A percentile compares a stretch with the other conserved stretches of the same genome.
These are phyloP conservation scores for Pyrenula massariospora DNA, from an alignment of 495 filamentous ascomycete genomes.

Conservation along the genomic window DNA sequence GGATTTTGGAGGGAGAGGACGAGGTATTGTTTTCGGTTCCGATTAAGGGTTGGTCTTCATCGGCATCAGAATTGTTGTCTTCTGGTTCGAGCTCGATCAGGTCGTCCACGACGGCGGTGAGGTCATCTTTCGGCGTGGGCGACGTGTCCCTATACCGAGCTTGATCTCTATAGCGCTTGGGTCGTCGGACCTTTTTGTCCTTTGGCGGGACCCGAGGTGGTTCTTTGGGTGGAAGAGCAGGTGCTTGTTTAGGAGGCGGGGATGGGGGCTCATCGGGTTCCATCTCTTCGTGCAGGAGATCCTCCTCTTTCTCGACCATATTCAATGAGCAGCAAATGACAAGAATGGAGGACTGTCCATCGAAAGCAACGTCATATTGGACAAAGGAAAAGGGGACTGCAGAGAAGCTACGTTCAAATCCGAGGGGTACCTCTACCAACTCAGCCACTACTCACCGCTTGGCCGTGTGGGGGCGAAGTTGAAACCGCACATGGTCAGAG, in stretches of 20 bases:
- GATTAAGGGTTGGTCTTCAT: neutral
- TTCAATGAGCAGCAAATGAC: neutral
- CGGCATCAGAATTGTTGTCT: neutral
- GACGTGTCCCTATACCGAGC: neutral
- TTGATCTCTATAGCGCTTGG: neutral
- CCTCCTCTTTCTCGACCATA: neutral
- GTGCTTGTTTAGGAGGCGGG: neutral
- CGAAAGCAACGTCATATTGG: neutral
- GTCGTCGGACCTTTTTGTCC: neutral
- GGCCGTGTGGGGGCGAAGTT: neutral
- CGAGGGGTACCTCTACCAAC: too few relatives aligned
- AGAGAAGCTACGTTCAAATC: neutral
- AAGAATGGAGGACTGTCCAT: neutral
- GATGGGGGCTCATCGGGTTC: neutral
- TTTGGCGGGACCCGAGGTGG: neutral
- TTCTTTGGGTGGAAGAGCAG: neutral
- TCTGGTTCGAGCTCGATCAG: neutral
- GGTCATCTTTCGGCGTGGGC: neutral
- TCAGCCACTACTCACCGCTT: neutral
- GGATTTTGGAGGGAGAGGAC: neutral
- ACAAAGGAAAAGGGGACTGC: neutral
- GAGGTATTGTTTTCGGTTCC: neutral
- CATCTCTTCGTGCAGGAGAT: neutral
- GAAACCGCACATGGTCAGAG: too few relatives aligned
- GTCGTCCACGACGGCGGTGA: neutral